phyloP scores from a whole-genome alignment of 106 monocot genomes.

The Posidonia australis region DNA sequence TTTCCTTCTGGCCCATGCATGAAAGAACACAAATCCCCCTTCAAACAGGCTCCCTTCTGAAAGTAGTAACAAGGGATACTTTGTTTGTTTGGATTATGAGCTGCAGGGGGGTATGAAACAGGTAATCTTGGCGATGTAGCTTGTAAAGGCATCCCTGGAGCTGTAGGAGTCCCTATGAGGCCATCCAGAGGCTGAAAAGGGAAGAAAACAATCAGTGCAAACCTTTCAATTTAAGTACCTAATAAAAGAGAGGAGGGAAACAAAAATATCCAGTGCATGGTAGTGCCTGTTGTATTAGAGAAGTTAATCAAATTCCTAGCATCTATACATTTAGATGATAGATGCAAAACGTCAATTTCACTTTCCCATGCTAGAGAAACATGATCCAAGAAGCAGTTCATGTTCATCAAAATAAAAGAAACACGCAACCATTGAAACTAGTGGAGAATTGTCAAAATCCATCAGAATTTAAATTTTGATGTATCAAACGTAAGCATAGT shows the following conservation, averaged over 20 bases:
- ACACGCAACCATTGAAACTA: too few species aligned
- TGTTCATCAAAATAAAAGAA: too few species aligned
- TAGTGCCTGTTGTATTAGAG: neutral
- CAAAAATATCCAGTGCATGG: too few species aligned
- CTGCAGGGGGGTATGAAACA: constrained; percentile 6
- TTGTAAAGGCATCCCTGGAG: neutral
- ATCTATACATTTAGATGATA: too few species aligned
- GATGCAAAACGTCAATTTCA: too few species aligned
- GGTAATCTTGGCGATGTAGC: neutral
- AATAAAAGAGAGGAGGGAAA: neutral
- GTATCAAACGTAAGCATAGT: too few species aligned
- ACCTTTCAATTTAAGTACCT: neutral
- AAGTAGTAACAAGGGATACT: constrained; percentile 54
- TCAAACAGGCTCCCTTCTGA: constrained; percentile 49
- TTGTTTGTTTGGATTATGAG: constrained; percentile 31
- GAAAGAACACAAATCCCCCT: constrained; percentile 50
- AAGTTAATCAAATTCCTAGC: neutral
- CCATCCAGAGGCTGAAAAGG: constrained; percentile 65
- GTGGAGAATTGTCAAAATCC: too few species aligned
- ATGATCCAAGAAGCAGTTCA: too few species aligned
- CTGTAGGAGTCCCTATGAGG: constrained; percentile 25
- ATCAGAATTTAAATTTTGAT: too few species aligned
- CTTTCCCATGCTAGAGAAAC: too few species aligned
- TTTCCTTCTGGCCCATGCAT: constrained; percentile 23
- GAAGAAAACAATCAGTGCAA: neutral